Percentiles rank a stretch among this genome's conserved stretches.
phyloP scores from a whole-genome alignment of 2,329 filamentous ascomycete genomes.

The Elsinoe arachidis region DNA sequence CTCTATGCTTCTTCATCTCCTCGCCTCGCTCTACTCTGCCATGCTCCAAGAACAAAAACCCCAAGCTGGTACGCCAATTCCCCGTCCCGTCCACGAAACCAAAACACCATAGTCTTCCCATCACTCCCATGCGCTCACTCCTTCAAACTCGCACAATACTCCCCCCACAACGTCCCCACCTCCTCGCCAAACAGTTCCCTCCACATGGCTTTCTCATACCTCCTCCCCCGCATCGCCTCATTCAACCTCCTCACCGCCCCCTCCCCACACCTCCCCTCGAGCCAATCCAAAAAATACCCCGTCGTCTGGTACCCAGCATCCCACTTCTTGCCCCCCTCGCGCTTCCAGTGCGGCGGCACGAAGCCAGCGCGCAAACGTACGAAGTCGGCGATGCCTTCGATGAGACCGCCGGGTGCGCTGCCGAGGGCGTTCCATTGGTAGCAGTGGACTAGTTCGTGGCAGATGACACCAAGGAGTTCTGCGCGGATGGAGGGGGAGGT shows the following conservation, averaged over 20 bases:
- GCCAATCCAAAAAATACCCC: constrained; percentile 80
- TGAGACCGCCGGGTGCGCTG: constrained; percentile 57
- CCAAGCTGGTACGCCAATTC: no score
- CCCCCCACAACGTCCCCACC: constrained; percentile 63
- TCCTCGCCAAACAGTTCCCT: constrained; percentile 55
- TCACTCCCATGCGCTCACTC: constrained; percentile 14
- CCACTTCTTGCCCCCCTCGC: constrained; percentile 55
- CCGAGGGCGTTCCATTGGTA: constrained; percentile 67
- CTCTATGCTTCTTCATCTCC: no score
- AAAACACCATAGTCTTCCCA: background rate
- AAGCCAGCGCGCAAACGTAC: constrained; percentile 68
- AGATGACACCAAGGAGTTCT: constrained; percentile 72
- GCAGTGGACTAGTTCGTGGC: constrained; percentile 92
- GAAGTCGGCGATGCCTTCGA: constrained; percentile 91
- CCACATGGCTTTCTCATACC: constrained; percentile 64
- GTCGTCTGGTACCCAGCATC: constrained; percentile 85
- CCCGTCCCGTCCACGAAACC: no score
- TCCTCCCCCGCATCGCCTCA: constrained; percentile 52
- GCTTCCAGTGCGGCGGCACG: constrained; percentile 75
- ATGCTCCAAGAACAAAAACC: no score
- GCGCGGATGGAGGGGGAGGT: constrained; percentile 15
- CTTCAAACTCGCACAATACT: constrained; percentile 53
- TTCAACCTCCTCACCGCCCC: constrained; percentile 52
- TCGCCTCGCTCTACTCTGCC: no score
- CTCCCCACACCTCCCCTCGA: constrained; percentile 56